Evolutionary conservation across 1,139 yeast species (phyloP).

Genomic region (Diutina sp.): DNA sequence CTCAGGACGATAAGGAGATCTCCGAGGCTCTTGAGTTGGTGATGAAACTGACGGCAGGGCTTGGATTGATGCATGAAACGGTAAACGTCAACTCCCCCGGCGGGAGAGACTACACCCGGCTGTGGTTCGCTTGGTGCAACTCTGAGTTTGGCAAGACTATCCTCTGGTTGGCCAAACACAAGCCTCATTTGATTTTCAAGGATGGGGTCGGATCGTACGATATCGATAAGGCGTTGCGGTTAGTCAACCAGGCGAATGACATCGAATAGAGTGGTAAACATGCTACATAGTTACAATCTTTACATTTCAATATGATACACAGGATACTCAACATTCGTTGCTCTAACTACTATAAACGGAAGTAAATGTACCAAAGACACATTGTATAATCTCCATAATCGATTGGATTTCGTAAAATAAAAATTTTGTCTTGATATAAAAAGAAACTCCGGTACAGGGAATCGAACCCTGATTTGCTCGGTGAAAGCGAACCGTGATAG

Average conservation of each 20-base stretch:
- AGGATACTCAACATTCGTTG: no score
- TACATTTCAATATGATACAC: no score
- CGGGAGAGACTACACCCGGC: constrained; percentile 44
- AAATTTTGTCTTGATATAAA: constrained; percentile 1
- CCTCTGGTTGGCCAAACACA: constrained; percentile 56
- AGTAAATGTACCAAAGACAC: no score
- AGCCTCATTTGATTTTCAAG: constrained; percentile 61
- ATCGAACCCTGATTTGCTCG: constrained; percentile 34
- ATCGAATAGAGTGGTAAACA: not conserved
- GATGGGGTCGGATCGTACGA: constrained; percentile 9
- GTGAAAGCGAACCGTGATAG: constrained; percentile 18
- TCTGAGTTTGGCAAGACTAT: constrained; percentile 84
- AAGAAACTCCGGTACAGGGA: constrained; percentile 31
- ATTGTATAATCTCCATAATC: no score
- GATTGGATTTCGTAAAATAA: no score
- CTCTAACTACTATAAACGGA: no score
- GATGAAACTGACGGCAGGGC: constrained; percentile 50
- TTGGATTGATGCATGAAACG: constrained; percentile 81
- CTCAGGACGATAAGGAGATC: constrained; percentile 62
- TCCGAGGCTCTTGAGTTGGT: constrained; percentile 32
- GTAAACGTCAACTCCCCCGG: constrained; percentile 47
- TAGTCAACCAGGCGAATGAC: not conserved
- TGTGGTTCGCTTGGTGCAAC: constrained; percentile 95
- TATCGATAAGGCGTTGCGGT: not conserved
- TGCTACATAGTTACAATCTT: no score